Evolutionary conservation across 192 early-diverging fungal species (phyloP), one percentile per base, ranked within the genome.

Genomic region (Radiomyces spectabilis): DNA sequence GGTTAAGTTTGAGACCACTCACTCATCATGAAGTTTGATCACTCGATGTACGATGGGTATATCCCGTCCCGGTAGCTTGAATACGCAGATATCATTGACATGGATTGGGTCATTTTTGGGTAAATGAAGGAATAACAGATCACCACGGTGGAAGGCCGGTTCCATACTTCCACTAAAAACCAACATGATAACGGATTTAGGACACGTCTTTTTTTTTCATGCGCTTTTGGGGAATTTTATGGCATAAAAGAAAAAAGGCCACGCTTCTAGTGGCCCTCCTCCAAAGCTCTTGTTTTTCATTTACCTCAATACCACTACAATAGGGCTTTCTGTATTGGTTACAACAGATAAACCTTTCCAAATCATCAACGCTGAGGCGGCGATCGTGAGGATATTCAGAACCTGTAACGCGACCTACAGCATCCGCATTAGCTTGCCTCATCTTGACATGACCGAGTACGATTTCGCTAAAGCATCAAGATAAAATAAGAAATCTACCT

Each of bases 11-110:
- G 4, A 6, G 8, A 33, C 24, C 10, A 52, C 67, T 41, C 73
- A 88, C 88, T 83, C 81, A 43, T 87, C 85, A 65, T 99, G 96
- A 21, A 97, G 73, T 69, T 92, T 87, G 54, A 97, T 78, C 13
- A 96, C 89, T 41, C 96, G 82, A 70, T 99, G 96, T 25, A 99
- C 94, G 66, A 99, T 99, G 3, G 96, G 96, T 47, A 99, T 86
- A 31, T 83, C 79, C 61, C 86, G 85, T 51, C 85, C 90, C 12
- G 84, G 73, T 43, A 97, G 69, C 63, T 96, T 97, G 79, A 86
- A 97, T 6, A 98, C 94, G 61, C 82, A 84, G 58, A 98, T 95
- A 59, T 99, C 94, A 59, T 95, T 95, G 16, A 93, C 82, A 21
- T 80, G 69, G 18, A 95, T 76, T 18, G 92, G 87, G 10, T 75